Conservation (phyloP, 768 basidiomycete genomes). For the Tulasnella sp. region DNA sequence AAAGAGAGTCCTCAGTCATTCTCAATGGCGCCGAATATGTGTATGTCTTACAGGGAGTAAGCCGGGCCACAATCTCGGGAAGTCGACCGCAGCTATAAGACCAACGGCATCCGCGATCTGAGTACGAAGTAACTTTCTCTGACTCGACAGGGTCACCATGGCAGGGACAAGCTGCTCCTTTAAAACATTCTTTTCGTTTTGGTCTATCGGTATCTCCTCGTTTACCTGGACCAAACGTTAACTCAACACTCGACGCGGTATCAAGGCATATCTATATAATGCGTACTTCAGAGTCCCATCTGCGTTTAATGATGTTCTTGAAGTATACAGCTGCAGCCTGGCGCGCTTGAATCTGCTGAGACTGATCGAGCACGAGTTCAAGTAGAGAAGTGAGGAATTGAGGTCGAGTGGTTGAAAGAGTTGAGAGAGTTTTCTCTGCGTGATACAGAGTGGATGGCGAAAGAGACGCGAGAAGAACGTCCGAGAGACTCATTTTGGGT, state of each 20-base stretch:
- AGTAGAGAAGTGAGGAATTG: conserved; percentile 81
- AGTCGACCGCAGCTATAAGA: conserved; percentile 87
- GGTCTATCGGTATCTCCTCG: conserved; percentile 58
- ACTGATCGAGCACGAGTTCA: conserved; percentile 63
- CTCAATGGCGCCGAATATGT: background rate
- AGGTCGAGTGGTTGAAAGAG: conserved; percentile 58
- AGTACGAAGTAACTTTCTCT: conserved; percentile 63
- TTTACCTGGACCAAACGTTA: background rate
- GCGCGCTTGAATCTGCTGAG: conserved; percentile 64
- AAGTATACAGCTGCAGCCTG: conserved; percentile 86
- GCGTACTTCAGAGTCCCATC: conserved; percentile 51
- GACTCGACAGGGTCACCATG: conserved; percentile 79
- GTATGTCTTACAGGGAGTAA: conserved; percentile 74
- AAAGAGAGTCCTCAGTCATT: conserved; percentile 5
- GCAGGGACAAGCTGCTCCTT: conserved; percentile 79
- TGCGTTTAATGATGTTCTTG: conserved; percentile 82
- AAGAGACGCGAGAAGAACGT: conserved; percentile 68
- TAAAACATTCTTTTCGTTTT: conserved; percentile 67
- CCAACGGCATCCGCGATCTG: conserved; percentile 93
- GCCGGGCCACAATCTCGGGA: conserved; percentile 82
- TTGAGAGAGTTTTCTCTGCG: conserved; percentile 72
- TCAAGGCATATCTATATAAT: background rate
- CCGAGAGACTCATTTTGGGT: conserved; percentile 41
- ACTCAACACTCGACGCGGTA: background rate
- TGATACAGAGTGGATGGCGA: conserved; percentile 67